Conservation (phyloP, 2,329 filamentous ascomycete species). For the Colletotrichum plurivorum region DNA sequence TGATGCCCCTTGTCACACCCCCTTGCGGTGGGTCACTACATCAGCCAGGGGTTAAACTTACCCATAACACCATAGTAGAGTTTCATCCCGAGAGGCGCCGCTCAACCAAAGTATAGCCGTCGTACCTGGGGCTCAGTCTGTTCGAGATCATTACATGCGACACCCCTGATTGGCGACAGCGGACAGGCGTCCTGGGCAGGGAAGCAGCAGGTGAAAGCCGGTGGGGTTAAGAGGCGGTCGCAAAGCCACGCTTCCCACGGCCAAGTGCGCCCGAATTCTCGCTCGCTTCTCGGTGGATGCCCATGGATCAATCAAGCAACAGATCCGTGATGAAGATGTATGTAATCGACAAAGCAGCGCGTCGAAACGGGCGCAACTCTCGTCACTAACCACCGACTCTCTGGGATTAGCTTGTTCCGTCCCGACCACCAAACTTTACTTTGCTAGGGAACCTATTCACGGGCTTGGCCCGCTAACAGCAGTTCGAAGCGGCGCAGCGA, state of each 20-base stretch:
- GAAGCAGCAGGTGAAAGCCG: slow-evolving; percentile 25
- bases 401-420: slow-evolving; percentile 32
- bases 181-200: slow-evolving; percentile 9
- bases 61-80: no score
- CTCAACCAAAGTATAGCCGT: slow-evolving; percentile 3
- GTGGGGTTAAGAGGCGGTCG: slow-evolving; percentile 12
- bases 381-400: slow-evolving; percentile 11
- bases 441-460: slow-evolving; percentile 9
- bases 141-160: slow-evolving; percentile 17
- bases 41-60: no score
- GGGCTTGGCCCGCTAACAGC: slow-evolving; percentile 12
- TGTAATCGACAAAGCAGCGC: not conserved
- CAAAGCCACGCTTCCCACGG: slow-evolving; percentile 30
- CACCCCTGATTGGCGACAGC: slow-evolving; percentile 31
- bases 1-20: no score
- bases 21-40: no score
- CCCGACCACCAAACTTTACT: slow-evolving; percentile 15
- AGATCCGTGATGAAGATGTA: slow-evolving; percentile 35
- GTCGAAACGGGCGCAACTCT: slow-evolving; percentile 23
- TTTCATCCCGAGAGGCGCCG: not conserved
- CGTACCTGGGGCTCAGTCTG: slow-evolving; percentile 1
- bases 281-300: slow-evolving; percentile 23
- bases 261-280: slow-evolving; percentile 34
- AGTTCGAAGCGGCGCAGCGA: slow-evolving; percentile 31
- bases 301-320: slow-evolving; percentile 37